phyloP scores from a whole-genome alignment of 2,329 filamentous ascomycete genomes.

The Exserohilum rostratum region DNA sequence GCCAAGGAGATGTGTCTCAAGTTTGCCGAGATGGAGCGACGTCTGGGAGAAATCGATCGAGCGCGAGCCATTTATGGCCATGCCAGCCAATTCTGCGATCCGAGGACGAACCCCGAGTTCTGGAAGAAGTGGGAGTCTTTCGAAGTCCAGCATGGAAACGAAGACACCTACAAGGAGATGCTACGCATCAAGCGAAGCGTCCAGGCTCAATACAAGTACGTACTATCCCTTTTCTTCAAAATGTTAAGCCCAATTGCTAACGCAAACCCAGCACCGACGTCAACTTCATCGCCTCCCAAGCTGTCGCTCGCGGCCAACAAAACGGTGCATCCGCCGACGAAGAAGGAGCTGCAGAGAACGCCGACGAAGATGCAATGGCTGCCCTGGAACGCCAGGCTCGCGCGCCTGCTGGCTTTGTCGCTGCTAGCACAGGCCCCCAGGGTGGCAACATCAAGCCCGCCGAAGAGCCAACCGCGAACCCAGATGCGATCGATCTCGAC shows the following conservation, averaged over 20 bases:
- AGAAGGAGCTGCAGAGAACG: slow-evolving; percentile 49
- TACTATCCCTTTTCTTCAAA: slow-evolving; percentile 10
- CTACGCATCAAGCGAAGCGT: slow-evolving; percentile 95
- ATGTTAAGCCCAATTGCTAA: slow-evolving; percentile 40
- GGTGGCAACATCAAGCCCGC: slow-evolving; percentile 61
- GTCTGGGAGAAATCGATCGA: slow-evolving; percentile 90
- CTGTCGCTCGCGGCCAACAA: slow-evolving; percentile 79
- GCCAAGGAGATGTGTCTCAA: slow-evolving; percentile 98
- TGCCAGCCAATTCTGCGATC: slow-evolving; percentile 96
- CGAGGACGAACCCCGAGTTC: slow-evolving; percentile 84
- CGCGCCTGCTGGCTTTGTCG: slow-evolving; percentile 88
- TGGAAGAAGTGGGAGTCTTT: slow-evolving; percentile 98
- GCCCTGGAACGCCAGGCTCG: slow-evolving; percentile 86
- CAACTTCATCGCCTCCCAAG: slow-evolving; percentile 97
- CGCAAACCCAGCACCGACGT: slow-evolving; percentile 74
- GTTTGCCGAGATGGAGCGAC: slow-evolving; percentile 95
- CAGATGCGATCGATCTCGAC: slow-evolving; percentile 81
- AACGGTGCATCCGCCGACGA: slow-evolving; percentile 54
- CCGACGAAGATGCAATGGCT: slow-evolving; percentile 80
- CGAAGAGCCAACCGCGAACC: slow-evolving; percentile 65
- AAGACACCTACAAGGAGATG: slow-evolving; percentile 99
- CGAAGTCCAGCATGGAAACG: slow-evolving; percentile 97
- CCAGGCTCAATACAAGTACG: slow-evolving; percentile 91
- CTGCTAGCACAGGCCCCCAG: slow-evolving; percentile 76
- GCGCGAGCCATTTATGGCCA: slow-evolving; percentile 96